Base-by-base conservation (phyloP, 2,329 filamentous ascomycete species). In the Fusarium sp. region DNA sequence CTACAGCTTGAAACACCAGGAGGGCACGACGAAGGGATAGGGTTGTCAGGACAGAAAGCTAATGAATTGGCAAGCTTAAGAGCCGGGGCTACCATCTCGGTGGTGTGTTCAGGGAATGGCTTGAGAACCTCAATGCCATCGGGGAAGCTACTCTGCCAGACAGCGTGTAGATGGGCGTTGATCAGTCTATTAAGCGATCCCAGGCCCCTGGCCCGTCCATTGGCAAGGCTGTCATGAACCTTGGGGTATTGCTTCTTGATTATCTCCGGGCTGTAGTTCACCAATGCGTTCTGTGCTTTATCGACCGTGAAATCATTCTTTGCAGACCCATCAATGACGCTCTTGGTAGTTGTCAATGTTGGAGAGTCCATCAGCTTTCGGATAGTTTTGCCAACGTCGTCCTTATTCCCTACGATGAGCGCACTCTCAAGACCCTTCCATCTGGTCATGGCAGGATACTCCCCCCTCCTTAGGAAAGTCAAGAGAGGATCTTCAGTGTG, bases 51-150 rank as follows among this genome's bases (percentile, higher is more conserved):
- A 72, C 95, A 99, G 67, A 88, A 82, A 1, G 88, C 85, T 6
- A 99, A 85, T 51, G 90, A 88, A 27, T 85, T 81, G 4, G 92
- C 94, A 25, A 98, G 83, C 38, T 88, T 83, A 50, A 89, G 78
- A 4, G 90, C 90, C 32, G 89, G 87, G 51, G 85, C 81, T 45
- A 93, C 82, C 67, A 96, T 81, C 14, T 86, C 82, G 2, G 89
- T 90, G 35, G 90, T 94, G 72, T 93, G 87, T 47, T 89, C 79
- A 1, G 91, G 85, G 17, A 90, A 82, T 0, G 94, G 93, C 73
- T 96, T 93, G 38, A 96, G 79, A 4, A 97, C 87, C 6, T 88
- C 85, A 53, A 98, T 89, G 27, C 95, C 94, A 35, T 84, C 82
- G 1, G 85, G 79, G 74, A 95, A 96, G 19, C 82, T 82, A 67